A percentile compares a stretch with the other conserved stretches of the same genome.
Conservation (phyloP, 345 rosid species). For the Jatropha curcas region DNA sequence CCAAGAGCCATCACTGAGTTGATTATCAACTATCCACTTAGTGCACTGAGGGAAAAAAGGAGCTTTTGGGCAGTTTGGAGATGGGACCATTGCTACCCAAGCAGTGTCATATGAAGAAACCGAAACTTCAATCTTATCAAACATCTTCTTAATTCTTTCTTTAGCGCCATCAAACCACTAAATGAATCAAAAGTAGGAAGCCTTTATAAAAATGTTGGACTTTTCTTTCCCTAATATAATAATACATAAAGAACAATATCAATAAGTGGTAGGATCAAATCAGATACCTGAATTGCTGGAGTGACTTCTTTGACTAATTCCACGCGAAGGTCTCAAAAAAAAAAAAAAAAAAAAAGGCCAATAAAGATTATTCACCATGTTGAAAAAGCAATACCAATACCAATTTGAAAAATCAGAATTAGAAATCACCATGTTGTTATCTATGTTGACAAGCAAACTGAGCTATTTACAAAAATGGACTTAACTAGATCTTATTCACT, state of each 20-base stretch:
- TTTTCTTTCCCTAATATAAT: background rate
- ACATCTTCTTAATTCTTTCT: conserved; percentile 61
- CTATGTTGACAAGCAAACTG: too few relatives aligned
- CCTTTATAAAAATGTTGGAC: background rate
- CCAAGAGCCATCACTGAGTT: conserved; percentile 82
- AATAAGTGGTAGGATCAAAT: conserved; percentile 5
- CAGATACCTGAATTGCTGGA: conserved; percentile 39
- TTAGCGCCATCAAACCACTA: conserved; percentile 47
- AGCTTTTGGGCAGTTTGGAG: conserved; percentile 39
- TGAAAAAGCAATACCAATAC: background rate
- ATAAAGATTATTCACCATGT: background rate
- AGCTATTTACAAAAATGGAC: too few relatives aligned
- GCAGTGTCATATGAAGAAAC: conserved; percentile 86
- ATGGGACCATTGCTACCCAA: conserved; percentile 91
- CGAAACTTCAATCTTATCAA: conserved; percentile 58
- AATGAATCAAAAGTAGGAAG: conserved; percentile 8
- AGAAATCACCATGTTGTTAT: background rate
- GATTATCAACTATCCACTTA: conserved; percentile 76
- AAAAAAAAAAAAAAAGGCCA: background rate
- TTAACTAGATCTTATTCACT: background rate
- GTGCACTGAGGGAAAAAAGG: conserved; percentile 74
- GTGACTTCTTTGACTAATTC: conserved; percentile 26
- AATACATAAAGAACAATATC: conserved; percentile 6
- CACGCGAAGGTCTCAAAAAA: conserved; percentile 23
- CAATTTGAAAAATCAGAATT: background rate